A percentile compares a stretch with the other conserved stretches of the same genome.
Evolutionary conservation across 2,329 filamentous ascomycete species (phyloP).

Genomic region (Verticillium dahliae): DNA sequence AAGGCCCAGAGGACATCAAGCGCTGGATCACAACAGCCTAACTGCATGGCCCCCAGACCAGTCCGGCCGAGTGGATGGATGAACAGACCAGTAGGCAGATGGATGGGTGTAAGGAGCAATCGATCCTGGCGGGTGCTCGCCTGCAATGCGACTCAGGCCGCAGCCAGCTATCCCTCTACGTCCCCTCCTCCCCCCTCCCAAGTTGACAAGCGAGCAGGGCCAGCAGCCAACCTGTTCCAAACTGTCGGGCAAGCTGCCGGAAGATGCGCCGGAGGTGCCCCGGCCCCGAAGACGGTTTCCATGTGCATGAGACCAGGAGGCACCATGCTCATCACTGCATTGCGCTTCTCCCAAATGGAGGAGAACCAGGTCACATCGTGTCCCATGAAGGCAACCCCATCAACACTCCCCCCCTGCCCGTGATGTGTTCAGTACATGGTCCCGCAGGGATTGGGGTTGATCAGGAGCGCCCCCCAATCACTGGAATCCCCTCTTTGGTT

Average conservation of each 20-base stretch:
- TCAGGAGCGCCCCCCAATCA: not conserved
- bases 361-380: not conserved
- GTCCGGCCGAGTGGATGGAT: not conserved
- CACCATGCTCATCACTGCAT: not conserved
- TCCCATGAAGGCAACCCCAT: not conserved
- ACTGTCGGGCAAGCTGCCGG: not conserved
- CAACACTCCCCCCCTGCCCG: not conserved
- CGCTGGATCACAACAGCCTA: not conserved
- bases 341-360: not conserved
- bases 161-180: not conserved
- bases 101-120: not conserved
- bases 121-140: not conserved
- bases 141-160: not conserved
- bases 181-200: not conserved
- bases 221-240: not conserved
- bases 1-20: not conserved
- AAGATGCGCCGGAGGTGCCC: not conserved
- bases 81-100: not conserved
- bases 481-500: not conserved
- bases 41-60: not conserved
- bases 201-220: not conserved
- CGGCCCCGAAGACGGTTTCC: not conserved
- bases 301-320: not conserved
- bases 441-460: not conserved
- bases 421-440: not conserved